These are phyloP conservation scores for Penicillium italicum DNA, from an alignment of 2,329 filamentous ascomycete species.

Conservation along the genomic window DNA sequence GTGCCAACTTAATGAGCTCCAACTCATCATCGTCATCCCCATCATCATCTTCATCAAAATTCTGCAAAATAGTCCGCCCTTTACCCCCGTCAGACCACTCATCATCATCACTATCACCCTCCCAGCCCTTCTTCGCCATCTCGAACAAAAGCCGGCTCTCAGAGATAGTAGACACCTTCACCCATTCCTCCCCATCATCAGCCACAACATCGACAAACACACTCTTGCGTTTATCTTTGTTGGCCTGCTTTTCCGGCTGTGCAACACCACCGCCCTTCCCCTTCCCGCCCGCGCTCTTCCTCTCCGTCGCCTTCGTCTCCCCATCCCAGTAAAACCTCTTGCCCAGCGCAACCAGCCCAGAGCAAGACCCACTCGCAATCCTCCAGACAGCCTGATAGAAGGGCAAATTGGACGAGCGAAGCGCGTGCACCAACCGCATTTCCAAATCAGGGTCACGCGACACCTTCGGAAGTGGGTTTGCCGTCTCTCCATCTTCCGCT, in stretches of 20 bases:
- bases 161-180: slow-evolving; percentile 64
- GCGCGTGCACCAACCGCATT: slow-evolving; percentile 49
- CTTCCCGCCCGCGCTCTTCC: slow-evolving; percentile 6
- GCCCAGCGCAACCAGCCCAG: slow-evolving; percentile 55
- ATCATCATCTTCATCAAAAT: slow-evolving; percentile 26
- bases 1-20: slow-evolving; percentile 59
- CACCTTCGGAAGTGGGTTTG: too few relatives aligned
- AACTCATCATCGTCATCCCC: slow-evolving; percentile 53
- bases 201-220: slow-evolving; percentile 64
- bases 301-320: slow-evolving; percentile 4
- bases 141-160: slow-evolving; percentile 64
- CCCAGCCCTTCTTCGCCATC: slow-evolving; percentile 65
- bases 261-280: slow-evolving; percentile 1
- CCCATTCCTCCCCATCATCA: slow-evolving; percentile 61
- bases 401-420: slow-evolving; percentile 63
- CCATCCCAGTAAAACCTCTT: slow-evolving; percentile 53
- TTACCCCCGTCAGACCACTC: slow-evolving; percentile 36
- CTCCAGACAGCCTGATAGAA: slow-evolving; percentile 64
- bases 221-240: slow-evolving; percentile 46
- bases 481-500: slow-evolving; percentile 20
- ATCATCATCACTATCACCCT: slow-evolving; percentile 47
- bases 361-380: slow-evolving; percentile 54
- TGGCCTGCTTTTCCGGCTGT: slow-evolving; percentile 27
- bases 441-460: slow-evolving; percentile 24
- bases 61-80: slow-evolving; percentile 26